Conservation (phyloP, 1,139 yeast species). For the Protomyces macrosporus region DNA sequence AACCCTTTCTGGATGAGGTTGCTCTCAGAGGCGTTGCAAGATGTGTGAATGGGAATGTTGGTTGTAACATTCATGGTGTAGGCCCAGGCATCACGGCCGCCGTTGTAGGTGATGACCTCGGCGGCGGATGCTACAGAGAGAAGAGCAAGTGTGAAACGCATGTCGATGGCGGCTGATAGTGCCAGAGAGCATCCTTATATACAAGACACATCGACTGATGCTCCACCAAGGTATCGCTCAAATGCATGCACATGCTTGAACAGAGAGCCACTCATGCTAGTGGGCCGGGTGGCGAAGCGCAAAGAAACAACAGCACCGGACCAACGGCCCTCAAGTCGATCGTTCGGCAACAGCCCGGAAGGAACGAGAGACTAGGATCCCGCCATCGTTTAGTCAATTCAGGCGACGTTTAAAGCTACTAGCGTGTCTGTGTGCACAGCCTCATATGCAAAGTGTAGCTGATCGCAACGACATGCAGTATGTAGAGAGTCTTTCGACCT, state of each 20-base stretch:
- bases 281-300: too few relatives aligned
- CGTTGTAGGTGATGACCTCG: not conserved
- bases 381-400: too few relatives aligned
- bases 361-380: too few relatives aligned
- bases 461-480: too few relatives aligned
- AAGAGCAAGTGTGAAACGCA: not conserved
- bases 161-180: not conserved
- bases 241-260: not conserved
- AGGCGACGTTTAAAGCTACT: too few relatives aligned
- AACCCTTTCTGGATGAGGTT: not conserved
- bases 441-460: too few relatives aligned
- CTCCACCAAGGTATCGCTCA: not conserved
- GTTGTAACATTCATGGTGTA: not conserved
- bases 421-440: too few relatives aligned
- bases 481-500: too few relatives aligned
- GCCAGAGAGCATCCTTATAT: not conserved
- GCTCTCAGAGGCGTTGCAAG: not conserved
- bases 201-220: not conserved
- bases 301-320: too few relatives aligned
- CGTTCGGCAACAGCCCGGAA: too few relatives aligned
- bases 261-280: too few relatives aligned
- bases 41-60: not conserved
- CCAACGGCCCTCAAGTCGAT: too few relatives aligned
- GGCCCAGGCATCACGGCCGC: not conserved
- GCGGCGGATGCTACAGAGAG: not conserved